Percentiles rank a stretch among this genome's conserved stretches.
These are phyloP conservation scores for Austroboletus novae-zelandiae DNA, from an alignment of 1,284 basidiomycete genomes.

Conservation along the genomic window DNA sequence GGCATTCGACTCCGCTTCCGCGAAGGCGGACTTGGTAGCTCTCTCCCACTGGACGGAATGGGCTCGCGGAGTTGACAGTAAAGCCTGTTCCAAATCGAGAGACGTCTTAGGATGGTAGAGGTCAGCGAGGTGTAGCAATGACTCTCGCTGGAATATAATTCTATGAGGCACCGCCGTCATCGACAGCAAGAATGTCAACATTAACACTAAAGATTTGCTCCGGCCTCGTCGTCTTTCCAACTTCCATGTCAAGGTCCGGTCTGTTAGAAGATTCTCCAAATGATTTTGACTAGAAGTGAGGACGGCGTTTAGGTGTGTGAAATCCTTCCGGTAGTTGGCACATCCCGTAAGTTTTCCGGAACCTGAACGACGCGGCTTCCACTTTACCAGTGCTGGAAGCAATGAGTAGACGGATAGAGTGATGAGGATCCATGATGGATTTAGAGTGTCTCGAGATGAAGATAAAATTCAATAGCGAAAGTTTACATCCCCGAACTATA, in stretches of 20 bases:
- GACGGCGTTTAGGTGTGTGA: too few species aligned
- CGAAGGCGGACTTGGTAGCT: slow-evolving; percentile 28
- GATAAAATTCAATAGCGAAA: neutral
- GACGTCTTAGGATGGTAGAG: slow-evolving; percentile 13
- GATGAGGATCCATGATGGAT: neutral
- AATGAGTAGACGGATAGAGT: neutral
- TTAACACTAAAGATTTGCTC: too few species aligned
- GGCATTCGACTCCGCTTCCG: slow-evolving; percentile 30
- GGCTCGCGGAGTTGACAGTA: slow-evolving; percentile 31
- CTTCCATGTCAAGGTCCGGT: neutral
- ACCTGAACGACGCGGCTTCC: slow-evolving; percentile 6
- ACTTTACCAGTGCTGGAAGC: slow-evolving; percentile 1
- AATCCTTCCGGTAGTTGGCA: neutral
- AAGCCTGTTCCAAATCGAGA: slow-evolving; percentile 31
- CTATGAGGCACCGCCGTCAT: neutral
- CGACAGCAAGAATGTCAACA: neutral
- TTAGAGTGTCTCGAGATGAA: neutral
- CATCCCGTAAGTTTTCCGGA: neutral
- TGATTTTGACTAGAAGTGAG: too few species aligned
- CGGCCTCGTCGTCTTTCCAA: neutral
- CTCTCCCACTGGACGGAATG: slow-evolving; percentile 12
- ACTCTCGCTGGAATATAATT: neutral
- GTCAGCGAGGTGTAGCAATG: neutral
- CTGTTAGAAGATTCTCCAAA: neutral
- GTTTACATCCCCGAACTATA: neutral